Evolutionary conservation across 768 basidiomycete genomes (phyloP).

Genomic region (Tulasnella sp.): DNA sequence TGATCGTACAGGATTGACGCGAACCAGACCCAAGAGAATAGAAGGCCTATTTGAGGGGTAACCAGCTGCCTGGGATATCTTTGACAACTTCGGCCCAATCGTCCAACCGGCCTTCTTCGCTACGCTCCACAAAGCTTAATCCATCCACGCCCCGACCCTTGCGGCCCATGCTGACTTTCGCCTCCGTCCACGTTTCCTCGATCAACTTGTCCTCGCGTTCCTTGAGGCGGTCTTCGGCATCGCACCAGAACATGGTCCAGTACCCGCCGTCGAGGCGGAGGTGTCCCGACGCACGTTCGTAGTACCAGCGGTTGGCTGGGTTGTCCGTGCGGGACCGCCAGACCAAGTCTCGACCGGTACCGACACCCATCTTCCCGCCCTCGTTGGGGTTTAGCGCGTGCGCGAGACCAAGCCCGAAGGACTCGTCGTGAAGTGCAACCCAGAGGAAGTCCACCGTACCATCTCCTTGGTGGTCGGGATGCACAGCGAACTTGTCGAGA

Average conservation of each 20-base stretch:
- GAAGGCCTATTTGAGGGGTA: conserved; percentile 7
- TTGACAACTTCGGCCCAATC: conserved; percentile 56
- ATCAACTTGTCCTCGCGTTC: conserved; percentile 21
- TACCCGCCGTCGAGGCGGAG: conserved; percentile 49
- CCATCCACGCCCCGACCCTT: conserved; percentile 33
- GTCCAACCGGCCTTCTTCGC: conserved; percentile 59
- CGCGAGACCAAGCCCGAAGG: conserved; percentile 87
- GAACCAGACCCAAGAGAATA: not conserved
- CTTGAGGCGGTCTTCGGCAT: conserved; percentile 77
- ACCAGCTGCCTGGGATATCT: conserved; percentile 70
- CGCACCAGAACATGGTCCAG: conserved; percentile 98
- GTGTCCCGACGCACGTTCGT: conserved; percentile 89
- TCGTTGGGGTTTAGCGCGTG: conserved; percentile 90
- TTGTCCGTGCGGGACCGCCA: conserved; percentile 92
- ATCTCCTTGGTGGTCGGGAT: conserved; percentile 90
- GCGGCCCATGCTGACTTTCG: conserved; percentile 43
- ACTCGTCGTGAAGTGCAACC: conserved; percentile 97
- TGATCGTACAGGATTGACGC: not conserved
- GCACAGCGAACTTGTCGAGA: conserved; percentile 96
- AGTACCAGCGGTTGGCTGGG: conserved; percentile 99
- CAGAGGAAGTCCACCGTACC: conserved; percentile 99
- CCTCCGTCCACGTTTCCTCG: conserved; percentile 32
- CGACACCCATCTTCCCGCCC: conserved; percentile 75
- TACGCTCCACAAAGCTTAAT: conserved; percentile 54
- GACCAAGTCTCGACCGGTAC: conserved; percentile 86